A percentile compares a stretch with the other conserved stretches of the same genome.
These are phyloP conservation scores for Cytospora piceicola DNA, from an alignment of 2,329 filamentous ascomycete species.

Conservation along the genomic window DNA sequence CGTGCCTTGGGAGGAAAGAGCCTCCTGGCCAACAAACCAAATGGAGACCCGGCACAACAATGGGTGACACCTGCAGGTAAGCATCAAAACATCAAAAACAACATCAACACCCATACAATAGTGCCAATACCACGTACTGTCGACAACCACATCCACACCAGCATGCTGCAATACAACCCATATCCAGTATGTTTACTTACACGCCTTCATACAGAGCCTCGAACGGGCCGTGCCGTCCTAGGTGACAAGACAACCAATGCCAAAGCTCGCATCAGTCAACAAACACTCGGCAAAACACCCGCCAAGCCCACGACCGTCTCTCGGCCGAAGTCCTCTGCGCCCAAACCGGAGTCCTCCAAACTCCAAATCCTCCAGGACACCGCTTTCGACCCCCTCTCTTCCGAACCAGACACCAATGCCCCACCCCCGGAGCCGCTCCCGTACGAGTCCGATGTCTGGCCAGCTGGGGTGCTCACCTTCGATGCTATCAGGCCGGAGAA, in stretches of 20 bases:
- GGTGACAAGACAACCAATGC: conserved; percentile 97
- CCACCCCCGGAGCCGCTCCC: conserved; percentile 50
- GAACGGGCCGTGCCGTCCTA: conserved; percentile 73
- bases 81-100: conserved; percentile 33
- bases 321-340: conserved; percentile 60
- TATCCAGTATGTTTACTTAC: conserved; percentile 17
- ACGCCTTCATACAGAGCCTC: conserved; percentile 54
- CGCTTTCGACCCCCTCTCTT: conserved; percentile 47
- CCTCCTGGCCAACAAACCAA: conserved; percentile 43
- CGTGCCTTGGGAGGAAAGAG: conserved; percentile 58
- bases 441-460: conserved; percentile 72
- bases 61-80: conserved; percentile 77
- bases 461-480: conserved; percentile 59
- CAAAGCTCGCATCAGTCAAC: conserved; percentile 72
- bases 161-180: neutral
- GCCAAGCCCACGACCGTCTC: conserved; percentile 62
- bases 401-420: conserved; percentile 46
- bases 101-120: too few species aligned
- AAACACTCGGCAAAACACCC: conserved; percentile 61
- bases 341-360: conserved; percentile 59
- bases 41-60: conserved; percentile 23
- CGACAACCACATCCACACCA: too few species aligned
- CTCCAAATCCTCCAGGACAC: conserved; percentile 64
- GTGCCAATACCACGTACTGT: too few species aligned
- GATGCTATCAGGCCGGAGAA: conserved; percentile 63